These are phyloP conservation scores for Hypericum androsaemum DNA, from an alignment of 345 rosid species.

Conservation along the genomic window DNA sequence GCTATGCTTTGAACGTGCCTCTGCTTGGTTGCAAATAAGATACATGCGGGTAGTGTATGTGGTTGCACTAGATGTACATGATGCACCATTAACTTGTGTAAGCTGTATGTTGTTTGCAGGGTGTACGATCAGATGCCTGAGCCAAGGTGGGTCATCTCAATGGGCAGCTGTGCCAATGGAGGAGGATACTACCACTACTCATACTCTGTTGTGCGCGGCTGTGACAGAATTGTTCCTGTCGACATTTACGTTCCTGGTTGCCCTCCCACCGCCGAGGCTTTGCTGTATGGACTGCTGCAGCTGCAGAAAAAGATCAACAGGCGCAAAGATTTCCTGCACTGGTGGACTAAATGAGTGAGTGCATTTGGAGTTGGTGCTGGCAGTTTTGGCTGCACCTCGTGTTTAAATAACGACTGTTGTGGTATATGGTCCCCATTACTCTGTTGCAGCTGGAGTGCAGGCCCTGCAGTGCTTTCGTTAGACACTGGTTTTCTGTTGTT, in stretches of 20 bases:
- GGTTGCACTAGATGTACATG: too few relatives aligned
- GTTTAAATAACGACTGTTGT: too few relatives aligned
- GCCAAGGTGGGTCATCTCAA: conserved; percentile 96
- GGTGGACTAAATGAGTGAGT: conserved; percentile 73
- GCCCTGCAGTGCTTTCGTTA: too few relatives aligned
- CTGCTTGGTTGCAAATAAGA: too few relatives aligned
- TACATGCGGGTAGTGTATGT: too few relatives aligned
- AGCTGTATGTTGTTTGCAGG: conserved; percentile 36
- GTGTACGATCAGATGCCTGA: conserved; percentile 99
- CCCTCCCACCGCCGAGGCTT: conserved; percentile 96
- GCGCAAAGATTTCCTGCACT: conserved; percentile 87
- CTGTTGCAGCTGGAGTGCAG: too few relatives aligned
- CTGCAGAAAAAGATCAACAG: conserved; percentile 96
- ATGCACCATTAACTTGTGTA: conserved; percentile 3
- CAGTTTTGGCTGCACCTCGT: too few relatives aligned
- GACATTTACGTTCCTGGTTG: conserved; percentile 97
- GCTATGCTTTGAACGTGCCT: too few relatives aligned
- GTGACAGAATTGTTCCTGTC: conserved; percentile 95
- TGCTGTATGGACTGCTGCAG: conserved; percentile 88
- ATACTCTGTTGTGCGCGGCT: conserved; percentile 91
- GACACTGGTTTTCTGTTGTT: too few relatives aligned
- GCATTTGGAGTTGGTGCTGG: too few relatives aligned
- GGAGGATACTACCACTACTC: conserved; percentile 99
- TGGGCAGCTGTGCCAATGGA: conserved; percentile 99
- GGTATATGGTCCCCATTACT: too few relatives aligned